Conservation (phyloP, 768 basidiomycete species). For the Tephrocybe sp. region DNA sequence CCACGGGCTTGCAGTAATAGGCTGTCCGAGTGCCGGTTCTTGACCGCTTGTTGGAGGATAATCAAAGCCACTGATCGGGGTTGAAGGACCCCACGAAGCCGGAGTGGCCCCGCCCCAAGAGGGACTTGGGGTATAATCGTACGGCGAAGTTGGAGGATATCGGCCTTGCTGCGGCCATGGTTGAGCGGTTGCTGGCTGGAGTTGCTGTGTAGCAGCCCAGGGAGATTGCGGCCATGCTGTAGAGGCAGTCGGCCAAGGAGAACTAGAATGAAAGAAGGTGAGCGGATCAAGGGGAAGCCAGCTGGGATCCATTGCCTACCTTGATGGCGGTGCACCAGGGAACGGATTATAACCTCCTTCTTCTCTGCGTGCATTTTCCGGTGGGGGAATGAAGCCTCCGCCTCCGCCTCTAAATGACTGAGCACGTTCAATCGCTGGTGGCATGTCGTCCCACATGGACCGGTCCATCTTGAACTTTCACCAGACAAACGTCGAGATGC, state of each 20-base stretch:
- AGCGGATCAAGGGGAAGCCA: not conserved
- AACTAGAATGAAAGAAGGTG: not conserved
- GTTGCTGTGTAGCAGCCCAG: slow-evolving; percentile 5
- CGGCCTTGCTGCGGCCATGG: slow-evolving; percentile 18
- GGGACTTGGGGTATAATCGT: slow-evolving; percentile 5
- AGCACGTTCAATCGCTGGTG: slow-evolving; percentile 19
- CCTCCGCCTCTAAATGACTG: slow-evolving; percentile 1
- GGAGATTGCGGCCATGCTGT: not conserved
- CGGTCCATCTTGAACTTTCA: too few relatives aligned
- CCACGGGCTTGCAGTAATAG: slow-evolving; percentile 22
- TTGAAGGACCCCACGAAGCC: slow-evolving; percentile 19
- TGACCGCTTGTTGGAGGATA: not conserved
- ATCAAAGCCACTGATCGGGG: slow-evolving; percentile 12
- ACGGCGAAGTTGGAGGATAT: not conserved
- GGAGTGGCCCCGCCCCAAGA: slow-evolving; percentile 22
- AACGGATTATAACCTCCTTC: slow-evolving; percentile 23
- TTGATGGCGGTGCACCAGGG: slow-evolving; percentile 8
- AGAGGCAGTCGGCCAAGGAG: slow-evolving; percentile 1
- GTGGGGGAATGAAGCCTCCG: slow-evolving; percentile 30
- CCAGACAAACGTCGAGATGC: too few relatives aligned
- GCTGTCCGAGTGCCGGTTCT: slow-evolving; percentile 17
- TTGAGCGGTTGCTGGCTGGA: slow-evolving; percentile 6
- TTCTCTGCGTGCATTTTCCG: slow-evolving; percentile 30
- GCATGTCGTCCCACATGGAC: slow-evolving; percentile 23
- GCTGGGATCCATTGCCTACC: slow-evolving; percentile 13